Evolutionary conservation across 805 yeast species (phyloP), one percentile per base, ranked within the genome.

Genomic region (Lachancea thermotolerans): DNA sequence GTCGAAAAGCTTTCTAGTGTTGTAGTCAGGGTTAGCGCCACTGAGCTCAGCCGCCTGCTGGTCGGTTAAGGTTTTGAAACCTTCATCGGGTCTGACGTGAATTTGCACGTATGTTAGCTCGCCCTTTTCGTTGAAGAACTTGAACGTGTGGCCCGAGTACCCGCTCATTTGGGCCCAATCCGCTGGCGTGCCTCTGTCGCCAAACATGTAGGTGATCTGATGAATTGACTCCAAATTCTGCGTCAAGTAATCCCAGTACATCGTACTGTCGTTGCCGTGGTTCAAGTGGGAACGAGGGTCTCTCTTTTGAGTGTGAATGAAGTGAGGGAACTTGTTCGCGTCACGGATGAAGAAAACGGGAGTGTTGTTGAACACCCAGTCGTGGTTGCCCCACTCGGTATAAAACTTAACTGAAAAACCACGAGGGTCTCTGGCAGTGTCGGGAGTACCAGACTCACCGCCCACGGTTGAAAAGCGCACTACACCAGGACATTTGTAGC

Each of bases 351-450:
- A 79, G 60, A 79, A 79, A 27, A 80, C 71, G 11, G 87, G 87
- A 16, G 86, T 81, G 68, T 81, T 81, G 69, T 79, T 81, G 71
- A 77, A 79, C 16, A 81, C 87, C 82, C 83, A 80, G 68, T 81
- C 87, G 57, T 77, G 65, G 63, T 74, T 77, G 44, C 87, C 87
- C 59, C 78, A 81, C 49, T 79, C 82, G 15, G 86, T 81, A 68
- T 77, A 77, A 51, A 81, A 68, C 64, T 81, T 81, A 38, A 77
- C 74, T n/a, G 84, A 67, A 59, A 79, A 81, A 2, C 87, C 87
- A 58, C 86, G 73, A 37, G 86, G 86, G 57, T 81, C 86, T 58
- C 87, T 74, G 12, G 75, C 79, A 18, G 82, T 67, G 56, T 81
- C 87, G 6, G 85, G 75, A 32, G 82, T 70, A 40, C 85, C 87